These are phyloP conservation scores for Russula lepida DNA, from an alignment of 768 basidiomycete species.

Conservation along the genomic window DNA sequence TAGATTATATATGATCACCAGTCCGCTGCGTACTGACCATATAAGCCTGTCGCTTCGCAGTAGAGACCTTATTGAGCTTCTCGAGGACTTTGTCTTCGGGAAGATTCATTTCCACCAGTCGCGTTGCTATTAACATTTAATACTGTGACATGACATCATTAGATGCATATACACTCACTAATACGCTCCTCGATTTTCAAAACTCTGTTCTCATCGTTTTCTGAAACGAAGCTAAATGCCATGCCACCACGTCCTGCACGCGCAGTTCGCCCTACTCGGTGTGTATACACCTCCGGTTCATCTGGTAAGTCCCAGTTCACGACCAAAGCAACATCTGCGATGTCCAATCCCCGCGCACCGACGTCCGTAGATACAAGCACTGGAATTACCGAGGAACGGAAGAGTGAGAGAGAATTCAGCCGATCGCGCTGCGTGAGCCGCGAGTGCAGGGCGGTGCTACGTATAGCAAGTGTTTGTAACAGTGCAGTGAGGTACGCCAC, in stretches of 20 bases:
- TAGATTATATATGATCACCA: not conserved
- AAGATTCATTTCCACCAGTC: slow-evolving; percentile 63
- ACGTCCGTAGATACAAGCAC: slow-evolving; percentile 94
- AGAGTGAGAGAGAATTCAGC: slow-evolving; percentile 72
- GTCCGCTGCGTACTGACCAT: slow-evolving; percentile 56
- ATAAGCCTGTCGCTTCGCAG: slow-evolving; percentile 85
- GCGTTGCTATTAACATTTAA: slow-evolving; percentile 35
- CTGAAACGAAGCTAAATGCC: slow-evolving; percentile 91
- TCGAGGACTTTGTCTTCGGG: slow-evolving; percentile 79
- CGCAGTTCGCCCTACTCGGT: slow-evolving; percentile 90
- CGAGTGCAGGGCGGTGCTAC: slow-evolving; percentile 86
- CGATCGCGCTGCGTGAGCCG: slow-evolving; percentile 89
- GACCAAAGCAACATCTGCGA: slow-evolving; percentile 92
- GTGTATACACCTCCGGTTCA: slow-evolving; percentile 89
- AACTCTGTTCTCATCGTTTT: slow-evolving; percentile 81
- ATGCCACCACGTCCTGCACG: slow-evolving; percentile 84
- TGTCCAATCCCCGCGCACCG: slow-evolving; percentile 90
- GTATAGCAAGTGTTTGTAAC: slow-evolving; percentile 69
- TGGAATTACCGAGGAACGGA: slow-evolving; percentile 79
- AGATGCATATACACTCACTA: slow-evolving; percentile 41
- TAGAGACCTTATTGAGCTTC: slow-evolving; percentile 80
- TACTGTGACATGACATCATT: not conserved
- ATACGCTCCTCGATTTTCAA: slow-evolving; percentile 79
- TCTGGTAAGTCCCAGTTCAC: slow-evolving; percentile 95
- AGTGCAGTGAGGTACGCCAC: slow-evolving; percentile 82